Evolutionary conservation across 2,329 filamentous ascomycete species (phyloP).

Genomic region (Aspergillus terreus): DNA sequence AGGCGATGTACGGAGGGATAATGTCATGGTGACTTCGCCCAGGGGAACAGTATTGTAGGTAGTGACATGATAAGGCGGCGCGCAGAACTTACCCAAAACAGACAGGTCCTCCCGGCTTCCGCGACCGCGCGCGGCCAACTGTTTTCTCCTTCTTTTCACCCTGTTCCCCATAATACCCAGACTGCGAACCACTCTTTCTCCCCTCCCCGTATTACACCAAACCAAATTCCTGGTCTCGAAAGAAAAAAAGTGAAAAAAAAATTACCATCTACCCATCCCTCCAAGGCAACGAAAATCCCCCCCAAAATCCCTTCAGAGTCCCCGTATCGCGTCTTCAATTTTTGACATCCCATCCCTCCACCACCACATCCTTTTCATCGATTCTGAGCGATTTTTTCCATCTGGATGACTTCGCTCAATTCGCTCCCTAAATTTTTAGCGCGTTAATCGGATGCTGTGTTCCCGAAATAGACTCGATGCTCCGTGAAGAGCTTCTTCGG

Average conservation of each 20-base stretch:
- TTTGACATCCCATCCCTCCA: conserved; percentile 35
- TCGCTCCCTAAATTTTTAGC: conserved; percentile 38
- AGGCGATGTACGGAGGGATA: too few species aligned
- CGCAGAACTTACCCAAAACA: background rate
- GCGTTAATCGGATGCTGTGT: conserved; percentile 49
- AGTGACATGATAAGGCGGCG: background rate
- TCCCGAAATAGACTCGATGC: conserved; percentile 47
- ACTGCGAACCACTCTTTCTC: too few species aligned
- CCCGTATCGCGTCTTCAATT: conserved; percentile 25
- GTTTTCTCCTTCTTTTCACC: background rate
- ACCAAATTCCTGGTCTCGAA: too few species aligned
- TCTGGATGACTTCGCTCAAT: conserved; percentile 41
- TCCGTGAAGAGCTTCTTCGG: conserved; percentile 48
- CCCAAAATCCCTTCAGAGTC: conserved; percentile 32
- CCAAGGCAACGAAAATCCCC: conserved; percentile 18
- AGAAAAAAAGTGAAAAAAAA: conserved; percentile 9
- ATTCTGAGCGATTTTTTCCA: conserved; percentile 42
- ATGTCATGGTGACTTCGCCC: too few species aligned
- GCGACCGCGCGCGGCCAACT: background rate
- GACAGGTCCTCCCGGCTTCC: background rate
- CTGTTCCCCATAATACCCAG: background rate
- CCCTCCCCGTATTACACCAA: background rate
- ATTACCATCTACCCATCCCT: conserved; percentile 7
- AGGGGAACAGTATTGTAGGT: background rate
- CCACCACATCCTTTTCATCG: conserved; percentile 41